Evolutionary conservation across 2,329 filamentous ascomycete genomes (phyloP), one percentile per base, ranked within the genome.

Genomic region (Colletotrichum noveboracense): DNA sequence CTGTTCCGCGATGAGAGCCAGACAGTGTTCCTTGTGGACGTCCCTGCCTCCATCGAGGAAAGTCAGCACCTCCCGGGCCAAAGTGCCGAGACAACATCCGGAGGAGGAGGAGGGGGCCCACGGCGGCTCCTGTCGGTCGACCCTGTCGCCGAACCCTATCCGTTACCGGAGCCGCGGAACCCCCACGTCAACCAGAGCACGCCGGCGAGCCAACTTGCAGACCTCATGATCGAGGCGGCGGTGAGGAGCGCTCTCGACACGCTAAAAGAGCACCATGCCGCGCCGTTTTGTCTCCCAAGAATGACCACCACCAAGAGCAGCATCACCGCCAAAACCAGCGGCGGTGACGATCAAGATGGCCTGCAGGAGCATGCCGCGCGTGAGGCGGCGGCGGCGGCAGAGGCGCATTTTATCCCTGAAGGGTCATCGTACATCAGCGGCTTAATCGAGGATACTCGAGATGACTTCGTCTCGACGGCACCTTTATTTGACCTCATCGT

Each of bases 11-110:
- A 76, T 30, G 66, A 77, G 30, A 56, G 28, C 48, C 66, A 24
- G 13, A 68, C 89, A 61, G 83, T 93, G 69, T 86, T 91, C 26
- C 82, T 95, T 30, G 82, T 96, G 67, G 94, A 96, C 80, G 90
- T 95, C 61, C 94, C 94, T 28, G 86, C 87, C 21, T 94, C 94
- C 3, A 90, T 96, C 52, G 92, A 94, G 78, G 87, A 91, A 75
- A 91, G 91, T 21, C 94, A 96, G 83, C 87, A 88, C 38, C 84
- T 85, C 14, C 81, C 84, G 8, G 84, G 83, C 34, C 79, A 86
- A 38, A 75, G 65, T 66, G 66, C 60, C 71, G 74, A 70, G 56
- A 75, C 60, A 55, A 14, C 30, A 55, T 32, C n/a, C 56, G 36
- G 56, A 70, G 56, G 21, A 28, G 32, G 28, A 30, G 28, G 32